phyloP scores from a whole-genome alignment of 169 alveolate species.

The Cytauxzoon felis region DNA sequence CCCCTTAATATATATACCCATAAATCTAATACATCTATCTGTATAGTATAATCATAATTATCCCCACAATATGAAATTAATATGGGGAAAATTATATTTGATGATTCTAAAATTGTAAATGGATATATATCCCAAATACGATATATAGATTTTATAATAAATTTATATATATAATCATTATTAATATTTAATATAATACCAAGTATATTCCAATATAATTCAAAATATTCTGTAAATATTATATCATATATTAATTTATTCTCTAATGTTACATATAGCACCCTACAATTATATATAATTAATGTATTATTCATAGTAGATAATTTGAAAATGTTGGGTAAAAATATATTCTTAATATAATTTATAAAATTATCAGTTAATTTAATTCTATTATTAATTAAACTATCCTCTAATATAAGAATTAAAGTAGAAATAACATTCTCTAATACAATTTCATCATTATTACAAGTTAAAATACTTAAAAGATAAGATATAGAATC shows the following conservation, averaged over 20 bases:
- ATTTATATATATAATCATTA: conserved; percentile 62
- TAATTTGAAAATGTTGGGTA: conserved; percentile 20
- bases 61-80: conserved; percentile 72
- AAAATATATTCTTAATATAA: conserved; percentile 17
- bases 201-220: conserved; percentile 68
- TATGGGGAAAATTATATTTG: conserved; percentile 69
- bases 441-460: conserved; percentile 8
- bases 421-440: conserved; percentile 22
- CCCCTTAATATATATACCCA: conserved; percentile 75
- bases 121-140: conserved; percentile 70
- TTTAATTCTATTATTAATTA: no score
- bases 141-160: conserved; percentile 69
- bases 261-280: conserved; percentile 31
- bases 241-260: no score
- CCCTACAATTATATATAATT: conserved; percentile 7
- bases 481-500: conserved; percentile 20
- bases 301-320: conserved; percentile 4
- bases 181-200: conserved; percentile 67
- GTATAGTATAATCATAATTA: conserved; percentile 68
- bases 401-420: no score
- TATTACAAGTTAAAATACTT: conserved; percentile 5
- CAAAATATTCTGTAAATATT: conserved; percentile 55
- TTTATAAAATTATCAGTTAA: no score
- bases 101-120: conserved; percentile 63
- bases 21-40: conserved; percentile 79